Evolutionary conservation across 2,329 filamentous ascomycete genomes (phyloP).

Genomic region (Akanthomyces dipterigenus): DNA sequence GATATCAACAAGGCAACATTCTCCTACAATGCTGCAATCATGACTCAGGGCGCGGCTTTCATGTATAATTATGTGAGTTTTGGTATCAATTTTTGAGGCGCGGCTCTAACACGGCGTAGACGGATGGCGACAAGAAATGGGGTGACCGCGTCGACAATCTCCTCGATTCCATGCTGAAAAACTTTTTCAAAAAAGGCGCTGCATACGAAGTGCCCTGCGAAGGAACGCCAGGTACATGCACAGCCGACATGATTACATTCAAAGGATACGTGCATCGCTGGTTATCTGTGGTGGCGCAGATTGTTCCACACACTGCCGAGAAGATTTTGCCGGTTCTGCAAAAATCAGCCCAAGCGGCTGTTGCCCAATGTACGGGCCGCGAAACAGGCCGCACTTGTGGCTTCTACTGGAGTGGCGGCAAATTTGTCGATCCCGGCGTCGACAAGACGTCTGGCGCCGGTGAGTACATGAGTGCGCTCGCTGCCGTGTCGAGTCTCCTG

Average conservation of each 20-base stretch:
- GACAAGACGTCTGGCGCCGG: conserved; percentile 47
- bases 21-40: conserved; percentile 59
- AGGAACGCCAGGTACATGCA: conserved; percentile 46
- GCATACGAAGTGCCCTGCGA: conserved; percentile 66
- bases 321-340: conserved; percentile 52
- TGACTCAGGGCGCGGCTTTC: conserved; percentile 56
- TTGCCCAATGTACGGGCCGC: conserved; percentile 56
- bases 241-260: conserved; percentile 65
- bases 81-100: too few relatives aligned
- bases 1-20: conserved; percentile 57
- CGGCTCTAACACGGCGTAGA: not conserved
- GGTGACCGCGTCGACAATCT: conserved; percentile 41
- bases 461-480: conserved; percentile 49
- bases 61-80: conserved; percentile 58
- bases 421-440: conserved; percentile 24
- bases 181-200: conserved; percentile 51
- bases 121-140: conserved; percentile 10
- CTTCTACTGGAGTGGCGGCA: conserved; percentile 45
- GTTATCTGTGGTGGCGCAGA: conserved; percentile 52
- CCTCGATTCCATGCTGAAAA: conserved; percentile 39
- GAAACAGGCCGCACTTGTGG: conserved; percentile 53
- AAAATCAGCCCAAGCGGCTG: conserved; percentile 52
- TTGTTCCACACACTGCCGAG: conserved; percentile 53
- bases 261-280: conserved; percentile 64
- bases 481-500: conserved; percentile 44